Conservation (phyloP, 2,329 filamentous ascomycete genomes). For the Clarireedia sp. region DNA sequence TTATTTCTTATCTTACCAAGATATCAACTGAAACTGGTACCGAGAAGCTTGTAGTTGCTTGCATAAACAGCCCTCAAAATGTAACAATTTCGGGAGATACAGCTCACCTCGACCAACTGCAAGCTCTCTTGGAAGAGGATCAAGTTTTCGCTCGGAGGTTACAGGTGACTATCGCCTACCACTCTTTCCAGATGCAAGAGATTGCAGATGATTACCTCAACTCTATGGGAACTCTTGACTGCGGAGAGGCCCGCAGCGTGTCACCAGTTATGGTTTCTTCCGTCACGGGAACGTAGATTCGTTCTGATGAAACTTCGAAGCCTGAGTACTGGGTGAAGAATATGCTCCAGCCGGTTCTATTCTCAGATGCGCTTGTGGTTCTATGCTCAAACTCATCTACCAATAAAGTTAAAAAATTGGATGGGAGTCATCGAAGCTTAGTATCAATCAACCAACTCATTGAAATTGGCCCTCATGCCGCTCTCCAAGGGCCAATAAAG, state of each 20-base stretch:
- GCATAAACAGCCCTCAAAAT: slow-evolving; percentile 22
- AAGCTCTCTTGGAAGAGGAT: neutral
- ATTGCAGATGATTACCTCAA: neutral
- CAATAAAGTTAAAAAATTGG: neutral
- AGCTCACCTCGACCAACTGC: neutral
- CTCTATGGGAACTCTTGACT: neutral
- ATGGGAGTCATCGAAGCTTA: neutral
- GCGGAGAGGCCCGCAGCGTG: no score
- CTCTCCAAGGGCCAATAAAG: slow-evolving; percentile 7
- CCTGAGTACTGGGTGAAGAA: slow-evolving; percentile 39
- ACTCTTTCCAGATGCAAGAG: slow-evolving; percentile 11
- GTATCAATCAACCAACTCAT: neutral
- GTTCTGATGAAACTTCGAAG: neutral
- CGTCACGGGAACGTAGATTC: neutral
- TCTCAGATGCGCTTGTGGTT: slow-evolving; percentile 14
- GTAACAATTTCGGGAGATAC: slow-evolving; percentile 22
- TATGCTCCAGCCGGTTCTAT: slow-evolving; percentile 37
- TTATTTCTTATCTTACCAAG: neutral
- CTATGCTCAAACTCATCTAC: neutral
- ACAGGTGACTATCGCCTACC: neutral
- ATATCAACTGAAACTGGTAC: neutral
- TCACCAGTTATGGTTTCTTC: neutral
- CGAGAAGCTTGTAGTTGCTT: slow-evolving; percentile 22
- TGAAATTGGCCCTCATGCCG: slow-evolving; percentile 13
- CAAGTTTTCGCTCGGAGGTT: neutral